These are phyloP conservation scores for Cucurbita pepo DNA, from an alignment of 306 rosid genomes.

Conservation along the genomic window DNA sequence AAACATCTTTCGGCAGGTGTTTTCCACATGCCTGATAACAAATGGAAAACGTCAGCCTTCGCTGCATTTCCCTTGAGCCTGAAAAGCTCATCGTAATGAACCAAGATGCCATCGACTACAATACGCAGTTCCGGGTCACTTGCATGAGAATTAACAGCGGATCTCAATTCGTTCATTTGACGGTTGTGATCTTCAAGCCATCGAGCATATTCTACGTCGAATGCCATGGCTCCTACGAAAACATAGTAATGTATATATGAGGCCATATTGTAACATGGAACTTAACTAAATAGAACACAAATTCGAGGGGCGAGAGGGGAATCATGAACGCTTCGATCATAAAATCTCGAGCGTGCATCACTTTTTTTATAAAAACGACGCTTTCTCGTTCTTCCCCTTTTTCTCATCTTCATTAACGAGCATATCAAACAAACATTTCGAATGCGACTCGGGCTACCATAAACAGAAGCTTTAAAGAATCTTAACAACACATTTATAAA, in stretches of 20 bases:
- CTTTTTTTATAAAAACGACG: neutral
- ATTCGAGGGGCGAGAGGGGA: neutral
- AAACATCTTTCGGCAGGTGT: constrained; percentile 97
- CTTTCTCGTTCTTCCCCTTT: neutral
- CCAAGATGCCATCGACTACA: constrained; percentile 63
- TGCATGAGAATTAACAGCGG: constrained; percentile 92
- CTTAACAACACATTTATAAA: neutral
- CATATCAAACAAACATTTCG: neutral
- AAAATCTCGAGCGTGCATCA: neutral
- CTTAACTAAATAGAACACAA: neutral
- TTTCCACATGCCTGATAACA: constrained; percentile 98
- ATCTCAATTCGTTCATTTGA: constrained; percentile 72
- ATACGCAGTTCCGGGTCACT: constrained; percentile 93
- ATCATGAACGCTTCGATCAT: neutral
- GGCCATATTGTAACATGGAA: neutral
- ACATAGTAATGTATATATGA: neutral
- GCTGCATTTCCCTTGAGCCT: constrained; percentile 73
- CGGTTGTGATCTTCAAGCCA: constrained; percentile 95
- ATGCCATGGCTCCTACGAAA: constrained; percentile 82
- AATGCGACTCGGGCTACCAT: neutral
- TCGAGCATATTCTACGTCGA: constrained; percentile 79
- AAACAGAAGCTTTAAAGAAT: neutral
- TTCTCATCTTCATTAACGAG: neutral
- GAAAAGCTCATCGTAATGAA: constrained; percentile 81
- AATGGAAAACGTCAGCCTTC: constrained; percentile 88